Evolutionary conservation across 2,329 filamentous ascomycete genomes (phyloP).

Genomic region (Blastomyces parvus): DNA sequence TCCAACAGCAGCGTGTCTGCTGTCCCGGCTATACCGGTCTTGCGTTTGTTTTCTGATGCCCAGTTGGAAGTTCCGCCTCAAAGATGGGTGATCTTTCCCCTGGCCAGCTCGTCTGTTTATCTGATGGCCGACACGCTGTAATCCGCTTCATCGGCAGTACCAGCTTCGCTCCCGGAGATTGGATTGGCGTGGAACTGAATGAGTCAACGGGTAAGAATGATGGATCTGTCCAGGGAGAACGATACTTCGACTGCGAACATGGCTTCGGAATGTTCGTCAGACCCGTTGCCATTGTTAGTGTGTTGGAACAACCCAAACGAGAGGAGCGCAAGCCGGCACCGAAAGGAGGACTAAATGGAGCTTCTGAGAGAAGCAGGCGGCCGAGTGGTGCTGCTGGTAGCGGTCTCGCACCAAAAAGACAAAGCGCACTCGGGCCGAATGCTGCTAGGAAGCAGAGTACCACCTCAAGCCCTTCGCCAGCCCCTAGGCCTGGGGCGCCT

Average conservation of each 20-base stretch:
- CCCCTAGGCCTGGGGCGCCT: slow-evolving; percentile 42
- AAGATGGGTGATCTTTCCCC: slow-evolving; percentile 31
- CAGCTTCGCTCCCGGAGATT: slow-evolving; percentile 69
- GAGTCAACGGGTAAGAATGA: slow-evolving; percentile 84
- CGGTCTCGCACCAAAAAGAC: slow-evolving; percentile 30
- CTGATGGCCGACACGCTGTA: slow-evolving; percentile 64
- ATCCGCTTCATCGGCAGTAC: slow-evolving; percentile 77
- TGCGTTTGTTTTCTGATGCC: background rate
- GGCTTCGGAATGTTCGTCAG: slow-evolving; percentile 79
- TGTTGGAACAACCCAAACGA: slow-evolving; percentile 31
- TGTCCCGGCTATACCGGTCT: background rate
- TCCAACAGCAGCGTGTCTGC: background rate
- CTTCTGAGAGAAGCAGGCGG: slow-evolving; percentile 31
- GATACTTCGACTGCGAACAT: slow-evolving; percentile 72
- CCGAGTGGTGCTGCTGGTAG: slow-evolving; percentile 31
- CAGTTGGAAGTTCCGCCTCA: slow-evolving; percentile 8
- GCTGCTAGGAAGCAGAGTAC: slow-evolving; percentile 57
- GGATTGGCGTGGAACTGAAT: slow-evolving; percentile 83
- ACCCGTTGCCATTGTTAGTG: slow-evolving; percentile 55
- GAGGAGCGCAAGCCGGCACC: slow-evolving; percentile 15
- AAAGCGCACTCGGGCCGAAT: slow-evolving; percentile 42
- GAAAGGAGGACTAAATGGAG: slow-evolving; percentile 23
- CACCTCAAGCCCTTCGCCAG: slow-evolving; percentile 63
- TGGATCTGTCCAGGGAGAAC: slow-evolving; percentile 74
- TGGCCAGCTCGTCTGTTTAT: slow-evolving; percentile 70